These are phyloP conservation scores for Eragrostis curvula DNA, from an alignment of 176 grass and related monocot genomes.

Conservation along the genomic window DNA sequence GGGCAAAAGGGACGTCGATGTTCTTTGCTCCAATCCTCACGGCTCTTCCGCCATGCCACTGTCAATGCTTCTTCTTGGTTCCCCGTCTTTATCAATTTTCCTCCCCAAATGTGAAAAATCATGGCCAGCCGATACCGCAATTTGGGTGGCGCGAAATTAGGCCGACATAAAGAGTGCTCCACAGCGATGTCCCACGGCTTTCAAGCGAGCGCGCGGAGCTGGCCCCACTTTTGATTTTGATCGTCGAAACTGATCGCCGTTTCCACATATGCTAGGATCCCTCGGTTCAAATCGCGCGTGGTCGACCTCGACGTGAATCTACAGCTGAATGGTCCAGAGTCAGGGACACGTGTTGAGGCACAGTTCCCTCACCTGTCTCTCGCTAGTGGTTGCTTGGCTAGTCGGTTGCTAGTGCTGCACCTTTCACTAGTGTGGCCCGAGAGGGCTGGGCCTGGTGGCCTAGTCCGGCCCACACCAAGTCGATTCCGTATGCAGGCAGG, in stretches of 20 bases:
- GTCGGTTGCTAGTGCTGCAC: not conserved
- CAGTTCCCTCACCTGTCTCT: not conserved
- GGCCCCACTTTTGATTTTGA: constrained; percentile 11
- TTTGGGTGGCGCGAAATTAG: not conserved
- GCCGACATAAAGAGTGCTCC: not conserved
- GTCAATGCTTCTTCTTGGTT: not conserved
- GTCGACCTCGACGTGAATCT: not conserved
- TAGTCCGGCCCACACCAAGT: not conserved
- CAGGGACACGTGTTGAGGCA: not conserved
- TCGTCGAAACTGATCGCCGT: constrained; percentile 10
- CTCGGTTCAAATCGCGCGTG: not conserved
- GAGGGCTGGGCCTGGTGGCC: not conserved
- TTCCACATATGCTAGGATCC: not conserved
- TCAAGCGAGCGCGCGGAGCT: not conserved
- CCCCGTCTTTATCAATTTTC: not conserved
- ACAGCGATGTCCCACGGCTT: constrained; percentile 1
- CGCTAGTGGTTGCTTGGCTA: too few relatives aligned
- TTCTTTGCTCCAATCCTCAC: constrained; percentile 10
- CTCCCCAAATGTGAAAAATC: not conserved
- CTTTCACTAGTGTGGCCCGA: not conserved
- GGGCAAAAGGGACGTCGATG: constrained; percentile 22
- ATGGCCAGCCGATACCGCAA: not conserved
- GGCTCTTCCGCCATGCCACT: not conserved
- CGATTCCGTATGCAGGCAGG: not conserved
- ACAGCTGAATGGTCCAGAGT: not conserved